Base-by-base conservation (phyloP, 257 asterid genomes). In the Jaltomata sinuosa region DNA sequence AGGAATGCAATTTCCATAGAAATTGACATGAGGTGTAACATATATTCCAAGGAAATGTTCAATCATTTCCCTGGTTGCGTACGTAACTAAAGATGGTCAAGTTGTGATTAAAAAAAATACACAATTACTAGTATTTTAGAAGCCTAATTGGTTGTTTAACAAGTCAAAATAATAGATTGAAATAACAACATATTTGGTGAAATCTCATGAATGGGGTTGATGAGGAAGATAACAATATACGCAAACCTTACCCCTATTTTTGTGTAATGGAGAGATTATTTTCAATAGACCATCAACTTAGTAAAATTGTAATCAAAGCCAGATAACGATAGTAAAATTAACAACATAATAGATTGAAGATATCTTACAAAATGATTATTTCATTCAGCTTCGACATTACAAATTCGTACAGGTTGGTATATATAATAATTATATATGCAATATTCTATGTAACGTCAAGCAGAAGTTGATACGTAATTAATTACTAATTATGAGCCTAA, bases 321-420 rank as follows among this genome's bases (percentile, higher is more conserved):
- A n/a, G n/a, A n/a, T n/a, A n/a, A n/a, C n/a, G n/a, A n/a, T n/a
- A n/a, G n/a, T n/a, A n/a, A n/a, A n/a, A n/a, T n/a, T n/a, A n/a
- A n/a, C 34, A 22, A 72, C n/a, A 72, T 15, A 40, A 40, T 38
- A 21, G 2, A 38, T 38, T 10, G 16, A n/a, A 11, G n/a, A n/a
- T n/a, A n/a, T n/a, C n/a, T n/a, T n/a, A n/a, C n/a, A n/a, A n/a
- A 54, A 87, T 85, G 83, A 69, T 69, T 21, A 86, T 85, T 78
- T 53, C 84, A 5, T 25, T 65, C 83, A 82, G 91, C 93, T 91
- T 91, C 91, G 85, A 47, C 81, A 31, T 38, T 79, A 87, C 91
- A 83, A 79, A 40, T 84, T 85, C 82, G 72, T 34, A 45, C 78
- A 55, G 84, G 53, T 71, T 5, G 42, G 27, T 76, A 15, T 10